phyloP scores from a whole-genome alignment of 169 alveolate species.

The Cryptosporidium tyzzeri region DNA sequence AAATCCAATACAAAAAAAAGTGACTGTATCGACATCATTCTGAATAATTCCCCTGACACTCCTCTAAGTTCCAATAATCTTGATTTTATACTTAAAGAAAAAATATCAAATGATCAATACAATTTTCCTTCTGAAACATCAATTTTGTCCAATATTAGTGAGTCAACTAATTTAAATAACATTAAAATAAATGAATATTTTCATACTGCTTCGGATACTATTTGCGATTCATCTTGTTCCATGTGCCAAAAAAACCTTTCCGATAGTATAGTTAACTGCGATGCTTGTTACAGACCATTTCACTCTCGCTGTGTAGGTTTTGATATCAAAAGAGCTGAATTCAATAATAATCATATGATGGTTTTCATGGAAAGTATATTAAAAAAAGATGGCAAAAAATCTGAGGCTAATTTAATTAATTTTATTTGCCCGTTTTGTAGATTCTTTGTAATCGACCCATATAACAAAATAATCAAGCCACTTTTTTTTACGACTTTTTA shows the following conservation, averaged over 20 bases:
- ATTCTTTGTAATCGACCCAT: conserved; percentile 58
- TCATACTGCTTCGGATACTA: not conserved
- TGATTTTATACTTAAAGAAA: not conserved
- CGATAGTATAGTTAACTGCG: conserved; percentile 4
- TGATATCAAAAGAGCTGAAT: conserved; percentile 43
- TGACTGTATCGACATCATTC: conserved; percentile 64
- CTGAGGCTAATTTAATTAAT: conserved; percentile 17
- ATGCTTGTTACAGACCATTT: conserved; percentile 28
- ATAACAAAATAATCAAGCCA: conserved; percentile 35
- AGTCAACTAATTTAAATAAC: not conserved
- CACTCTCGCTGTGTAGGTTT: conserved; percentile 63
- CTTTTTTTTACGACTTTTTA: conserved; percentile 68
- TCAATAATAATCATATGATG: conserved; percentile 68
- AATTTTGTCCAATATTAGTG: not conserved
- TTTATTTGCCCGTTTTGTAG: conserved; percentile 73
- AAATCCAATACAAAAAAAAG: conserved; percentile 65
- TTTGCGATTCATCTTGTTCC: not conserved
- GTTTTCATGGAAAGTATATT: conserved; percentile 30
- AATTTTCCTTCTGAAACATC: not conserved
- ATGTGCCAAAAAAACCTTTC: conserved; percentile 37
- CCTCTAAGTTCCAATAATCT: not conserved
- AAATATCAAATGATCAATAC: not conserved
- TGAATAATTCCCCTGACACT: conserved; percentile 8
- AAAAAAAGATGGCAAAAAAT: conserved; percentile 19
- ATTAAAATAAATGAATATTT: conserved; percentile 5